phyloP scores from a whole-genome alignment of 73 alveolate species.

The Paramecium pentaurelia region DNA sequence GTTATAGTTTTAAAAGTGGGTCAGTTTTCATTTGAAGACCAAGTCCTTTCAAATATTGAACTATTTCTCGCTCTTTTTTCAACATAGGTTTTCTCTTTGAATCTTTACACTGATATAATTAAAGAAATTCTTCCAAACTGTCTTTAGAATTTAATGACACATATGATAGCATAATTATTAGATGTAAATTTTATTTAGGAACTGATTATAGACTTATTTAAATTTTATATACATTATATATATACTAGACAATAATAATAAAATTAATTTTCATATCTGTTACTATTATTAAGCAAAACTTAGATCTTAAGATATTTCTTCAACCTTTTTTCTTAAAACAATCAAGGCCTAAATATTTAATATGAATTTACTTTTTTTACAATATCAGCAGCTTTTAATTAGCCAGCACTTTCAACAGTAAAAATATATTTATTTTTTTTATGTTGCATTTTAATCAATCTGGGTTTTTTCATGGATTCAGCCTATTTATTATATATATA shows the following conservation, averaged over 20 bases:
- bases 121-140: background rate
- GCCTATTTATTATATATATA: background rate
- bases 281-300: background rate
- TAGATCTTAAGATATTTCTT: background rate
- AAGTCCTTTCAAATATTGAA: background rate
- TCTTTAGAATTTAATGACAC: background rate
- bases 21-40: conserved; percentile 34
- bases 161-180: background rate
- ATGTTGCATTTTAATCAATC: conserved; percentile 82
- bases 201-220: background rate
- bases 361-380: conserved; percentile 68
- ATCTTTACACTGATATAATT: background rate
- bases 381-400: conserved; percentile 84
- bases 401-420: conserved; percentile 91
- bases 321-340: background rate
- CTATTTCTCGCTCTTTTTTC: conserved; percentile 4
- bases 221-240: background rate
- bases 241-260: background rate
- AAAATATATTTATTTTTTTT: conserved; percentile 82
- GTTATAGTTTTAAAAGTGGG: background rate
- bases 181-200: background rate
- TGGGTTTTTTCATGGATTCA: conserved; percentile 71
- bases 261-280: background rate
- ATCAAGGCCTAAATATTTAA: background rate
- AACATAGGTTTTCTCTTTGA: background rate